Percentiles rank a stretch among this genome's conserved stretches.
These are phyloP conservation scores for Pestalotiopsis sp. DNA, from an alignment of 2,329 filamentous ascomycete species.

Conservation along the genomic window DNA sequence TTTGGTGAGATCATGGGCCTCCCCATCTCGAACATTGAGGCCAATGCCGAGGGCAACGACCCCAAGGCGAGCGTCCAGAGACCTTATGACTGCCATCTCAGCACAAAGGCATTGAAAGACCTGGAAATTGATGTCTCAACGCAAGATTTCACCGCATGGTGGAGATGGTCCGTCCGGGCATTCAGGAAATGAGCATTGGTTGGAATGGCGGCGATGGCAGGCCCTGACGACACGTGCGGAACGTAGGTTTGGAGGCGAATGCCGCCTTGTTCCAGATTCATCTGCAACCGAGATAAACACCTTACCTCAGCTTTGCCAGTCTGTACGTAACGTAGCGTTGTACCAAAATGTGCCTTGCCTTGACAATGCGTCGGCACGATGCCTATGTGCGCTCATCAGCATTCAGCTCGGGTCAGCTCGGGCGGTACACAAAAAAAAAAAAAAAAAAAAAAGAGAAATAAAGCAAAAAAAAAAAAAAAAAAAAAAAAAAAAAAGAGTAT, in stretches of 20 bases:
- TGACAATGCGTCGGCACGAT: neutral
- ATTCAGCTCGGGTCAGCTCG: neutral
- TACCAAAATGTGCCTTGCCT: neutral
- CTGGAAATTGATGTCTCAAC: constrained; percentile 76
- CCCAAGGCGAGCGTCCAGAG: constrained; percentile 73
- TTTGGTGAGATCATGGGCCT: constrained; percentile 82
- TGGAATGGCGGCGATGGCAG: neutral
- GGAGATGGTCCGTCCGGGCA: constrained; percentile 66
- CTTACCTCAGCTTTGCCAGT: neutral
- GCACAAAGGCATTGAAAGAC: constrained; percentile 72
- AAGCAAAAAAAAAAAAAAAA: neutral
- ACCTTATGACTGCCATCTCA: constrained; percentile 87
- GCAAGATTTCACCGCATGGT: constrained; percentile 80
- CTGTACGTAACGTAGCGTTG: neutral
- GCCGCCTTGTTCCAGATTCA: constrained; percentile 4
- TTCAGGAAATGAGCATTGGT: constrained; percentile 52
- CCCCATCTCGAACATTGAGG: constrained; percentile 67
- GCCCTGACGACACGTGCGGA: constrained; percentile 2
- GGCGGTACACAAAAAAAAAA: neutral
- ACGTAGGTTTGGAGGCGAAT: constrained; percentile 6
- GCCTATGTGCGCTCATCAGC: neutral
- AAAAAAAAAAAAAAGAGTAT: neutral
- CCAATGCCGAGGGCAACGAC: constrained; percentile 73
- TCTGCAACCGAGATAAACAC: neutral
- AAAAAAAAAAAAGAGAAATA: neutral